A percentile compares a stretch with the other conserved stretches of the same genome.
These are phyloP conservation scores for Eragrostis nindensis DNA, from an alignment of 176 grass and related monocot genomes.

Conservation along the genomic window DNA sequence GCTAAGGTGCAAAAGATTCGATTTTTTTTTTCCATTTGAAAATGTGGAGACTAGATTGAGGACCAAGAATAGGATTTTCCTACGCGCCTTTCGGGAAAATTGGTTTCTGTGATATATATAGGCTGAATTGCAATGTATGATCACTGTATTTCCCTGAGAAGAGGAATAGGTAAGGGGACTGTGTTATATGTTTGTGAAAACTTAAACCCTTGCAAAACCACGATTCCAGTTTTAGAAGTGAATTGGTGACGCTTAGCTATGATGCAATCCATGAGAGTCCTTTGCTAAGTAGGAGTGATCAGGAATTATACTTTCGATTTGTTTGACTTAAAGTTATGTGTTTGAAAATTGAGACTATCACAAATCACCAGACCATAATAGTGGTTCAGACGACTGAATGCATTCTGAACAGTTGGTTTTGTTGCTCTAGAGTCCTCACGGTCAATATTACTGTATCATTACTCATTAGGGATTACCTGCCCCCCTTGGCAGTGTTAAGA, in stretches of 20 bases:
- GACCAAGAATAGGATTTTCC: not conserved
- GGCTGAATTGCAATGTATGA: not conserved
- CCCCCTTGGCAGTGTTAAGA: too few species aligned
- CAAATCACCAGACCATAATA: not conserved
- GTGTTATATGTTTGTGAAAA: not conserved
- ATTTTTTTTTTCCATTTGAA: not conserved
- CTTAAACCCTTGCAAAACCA: constrained; percentile 8
- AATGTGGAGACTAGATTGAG: not conserved
- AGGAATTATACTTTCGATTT: not conserved
- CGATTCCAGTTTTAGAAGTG: not conserved
- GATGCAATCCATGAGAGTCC: too few species aligned
- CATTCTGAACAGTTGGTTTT: constrained; percentile 2
- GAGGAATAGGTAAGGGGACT: not conserved
- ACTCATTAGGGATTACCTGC: not conserved
- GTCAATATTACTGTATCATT: not conserved
- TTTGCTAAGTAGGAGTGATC: not conserved
- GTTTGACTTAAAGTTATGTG: not conserved
- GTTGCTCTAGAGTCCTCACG: not conserved
- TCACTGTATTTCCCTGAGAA: not conserved
- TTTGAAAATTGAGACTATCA: not conserved
- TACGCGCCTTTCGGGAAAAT: not conserved
- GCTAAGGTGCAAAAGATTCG: not conserved
- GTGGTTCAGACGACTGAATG: not conserved
- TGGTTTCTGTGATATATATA: not conserved
- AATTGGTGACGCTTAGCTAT: not conserved